Evolutionary conservation across 2,329 filamentous ascomycete genomes (phyloP), one percentile per base, ranked within the genome.

Genomic region (Arthrobotrys pseudoclavata): DNA sequence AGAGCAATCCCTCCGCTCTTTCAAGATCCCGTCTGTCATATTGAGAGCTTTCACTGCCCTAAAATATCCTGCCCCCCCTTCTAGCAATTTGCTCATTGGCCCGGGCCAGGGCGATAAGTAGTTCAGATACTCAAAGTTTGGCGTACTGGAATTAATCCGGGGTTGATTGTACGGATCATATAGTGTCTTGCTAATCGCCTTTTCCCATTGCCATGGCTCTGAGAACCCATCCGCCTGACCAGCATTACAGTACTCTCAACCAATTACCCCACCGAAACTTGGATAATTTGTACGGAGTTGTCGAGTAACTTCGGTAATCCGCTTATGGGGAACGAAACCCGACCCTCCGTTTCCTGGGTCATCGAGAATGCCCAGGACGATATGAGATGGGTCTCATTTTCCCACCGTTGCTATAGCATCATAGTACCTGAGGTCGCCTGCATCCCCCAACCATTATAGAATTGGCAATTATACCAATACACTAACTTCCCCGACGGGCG

Each of bases 371-470:
- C 75, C 75, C 34, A 79, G 40, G 15, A 69, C 69, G 5, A 75
- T 63, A 5, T 69, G 75, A 22, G 62, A 69, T 1, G 75, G 62
- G 4, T 72, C 69, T 86, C 86, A 87, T 6, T 86, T 86, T 2
- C 83, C 82, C 7, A 60, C 6, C 12, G 86, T 82, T 3, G 20
- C 34, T 57, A 87, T 86, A 50, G 84, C 83, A 42, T 86, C 85
- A 82, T 87, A 87, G 83, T 84, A 85, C 12, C 81, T 42, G 5
- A 29, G 3, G 24, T 81, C 13, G 84, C 84, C 1, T 81, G 85
- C 85, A 63, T 87, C 20, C 86, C 86, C 86, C 86, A 87, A 0
- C 86, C 86, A 68, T 86, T 86, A 81, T 87, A 87, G 80, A 87
- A 86, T 69, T 87, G 86, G 37, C 84, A 84, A 74, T 87, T 87